Conservation (phyloP, 1,139 yeast species). For the Yamadazyma mexicana region DNA sequence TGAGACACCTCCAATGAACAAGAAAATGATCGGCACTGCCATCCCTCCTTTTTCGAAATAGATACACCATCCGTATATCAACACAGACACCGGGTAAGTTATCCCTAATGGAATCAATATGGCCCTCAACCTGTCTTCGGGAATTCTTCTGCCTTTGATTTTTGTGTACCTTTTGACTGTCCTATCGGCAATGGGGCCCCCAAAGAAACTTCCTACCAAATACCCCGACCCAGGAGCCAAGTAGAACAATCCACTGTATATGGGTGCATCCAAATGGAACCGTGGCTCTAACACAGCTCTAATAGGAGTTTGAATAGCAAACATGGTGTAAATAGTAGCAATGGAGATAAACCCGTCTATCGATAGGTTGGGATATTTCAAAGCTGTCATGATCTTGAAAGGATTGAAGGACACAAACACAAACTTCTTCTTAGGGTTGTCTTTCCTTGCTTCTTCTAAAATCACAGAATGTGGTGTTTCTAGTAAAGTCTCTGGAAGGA, state of each 20-base stretch:
- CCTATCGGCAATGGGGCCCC: constrained; percentile 52
- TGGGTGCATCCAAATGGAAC: constrained; percentile 44
- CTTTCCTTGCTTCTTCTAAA: constrained; percentile 16
- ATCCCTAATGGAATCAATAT: constrained; percentile 37
- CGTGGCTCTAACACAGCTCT: constrained; percentile 55
- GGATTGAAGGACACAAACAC: constrained; percentile 46
- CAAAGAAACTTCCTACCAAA: constrained; percentile 45
- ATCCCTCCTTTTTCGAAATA: constrained; percentile 51
- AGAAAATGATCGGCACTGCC: constrained; percentile 49
- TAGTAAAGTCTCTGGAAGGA: constrained; percentile 43
- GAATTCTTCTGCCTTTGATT: constrained; percentile 43
- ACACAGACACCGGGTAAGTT: constrained; percentile 37
- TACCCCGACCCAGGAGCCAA: constrained; percentile 56
- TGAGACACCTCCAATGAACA: constrained; percentile 48
- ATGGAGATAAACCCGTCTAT: constrained; percentile 45
- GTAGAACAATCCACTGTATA: constrained; percentile 51
- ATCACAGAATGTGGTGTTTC: constrained; percentile 24
- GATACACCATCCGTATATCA: constrained; percentile 55
- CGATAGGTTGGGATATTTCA: constrained; percentile 40
- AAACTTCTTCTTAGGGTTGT: constrained; percentile 31
- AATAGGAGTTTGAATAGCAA: constrained; percentile 52
- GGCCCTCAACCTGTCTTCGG: constrained; percentile 52
- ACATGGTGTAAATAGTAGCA: constrained; percentile 48
- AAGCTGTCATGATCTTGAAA: constrained; percentile 35
- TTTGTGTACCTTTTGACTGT: constrained; percentile 42